These are phyloP conservation scores for Xenoacremonium recifei DNA, from an alignment of 2,329 filamentous ascomycete species.

Conservation along the genomic window DNA sequence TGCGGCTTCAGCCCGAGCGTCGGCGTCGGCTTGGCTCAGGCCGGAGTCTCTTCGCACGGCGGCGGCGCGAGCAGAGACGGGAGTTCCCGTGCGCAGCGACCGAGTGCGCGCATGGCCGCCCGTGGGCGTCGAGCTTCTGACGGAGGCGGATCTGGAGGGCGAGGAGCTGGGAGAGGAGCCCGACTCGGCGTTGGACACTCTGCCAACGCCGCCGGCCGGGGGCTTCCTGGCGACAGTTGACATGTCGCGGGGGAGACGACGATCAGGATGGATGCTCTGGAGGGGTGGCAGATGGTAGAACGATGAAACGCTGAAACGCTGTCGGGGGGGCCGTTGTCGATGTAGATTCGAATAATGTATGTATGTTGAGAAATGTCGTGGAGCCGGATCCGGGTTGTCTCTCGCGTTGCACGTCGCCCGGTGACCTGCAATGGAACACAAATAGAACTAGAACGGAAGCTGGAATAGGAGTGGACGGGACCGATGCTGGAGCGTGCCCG, in stretches of 20 bases:
- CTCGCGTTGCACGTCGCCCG: slow-evolving; percentile 21
- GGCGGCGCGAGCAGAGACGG: slow-evolving; percentile 72
- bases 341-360: too few species aligned
- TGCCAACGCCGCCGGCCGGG: slow-evolving; percentile 45
- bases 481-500: slow-evolving; percentile 10
- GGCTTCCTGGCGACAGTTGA: slow-evolving; percentile 55
- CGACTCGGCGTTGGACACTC: slow-evolving; percentile 41
- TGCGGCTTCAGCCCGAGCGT: slow-evolving; percentile 75
- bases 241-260: slow-evolving; percentile 47
- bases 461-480: slow-evolving; percentile 21
- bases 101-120: slow-evolving; percentile 53
- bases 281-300: too few species aligned
- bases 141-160: slow-evolving; percentile 37
- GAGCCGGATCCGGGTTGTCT: too few species aligned
- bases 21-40: slow-evolving; percentile 59
- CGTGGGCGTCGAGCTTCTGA: slow-evolving; percentile 47
- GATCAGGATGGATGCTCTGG: too few species aligned
- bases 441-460: too few species aligned
- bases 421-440: slow-evolving; percentile 23
- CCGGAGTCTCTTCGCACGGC: slow-evolving; percentile 57
- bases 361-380: too few species aligned
- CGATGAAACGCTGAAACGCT: too few species aligned
- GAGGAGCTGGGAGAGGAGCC: slow-evolving; percentile 33
- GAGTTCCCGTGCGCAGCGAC: slow-evolving; percentile 63
- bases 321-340: not conserved